Base-by-base conservation (phyloP, 2,329 filamentous ascomycete genomes). In the Diaporthe sp. region DNA sequence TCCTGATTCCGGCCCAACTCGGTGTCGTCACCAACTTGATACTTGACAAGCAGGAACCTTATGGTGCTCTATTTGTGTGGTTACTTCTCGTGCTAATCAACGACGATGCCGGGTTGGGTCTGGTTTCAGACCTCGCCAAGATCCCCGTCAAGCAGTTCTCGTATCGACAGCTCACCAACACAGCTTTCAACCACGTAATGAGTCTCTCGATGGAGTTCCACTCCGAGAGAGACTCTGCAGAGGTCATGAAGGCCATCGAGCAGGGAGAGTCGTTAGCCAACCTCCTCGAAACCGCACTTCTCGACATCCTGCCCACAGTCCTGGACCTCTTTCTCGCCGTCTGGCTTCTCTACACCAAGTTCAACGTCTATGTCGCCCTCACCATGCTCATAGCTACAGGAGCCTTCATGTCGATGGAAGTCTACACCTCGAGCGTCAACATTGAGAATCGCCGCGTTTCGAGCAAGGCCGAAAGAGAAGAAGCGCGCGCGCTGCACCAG, bases 361-460 rank as follows among this genome's bases (percentile, higher is more conserved):
- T 94, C 80, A 92, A 92, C 78, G 84, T 98, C 81, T 98, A 98
- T 82, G 95, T 96, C 12, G 91, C 98, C 65, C 94, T 98, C 67
- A 94, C 98, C 76, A 91, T 94, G 74, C 92, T 98, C 76, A 94
- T 98, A 80, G 97, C 95, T 0, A 98, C 98, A 83, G 96, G 94
- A 86, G 98, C 98, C 86, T 92, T 98, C 72, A 98, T 98, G 13
- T 71, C 77, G 0, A 60, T 81, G 0, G 82, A 84, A 28, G 79
- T 82, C 2, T 80, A 80, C 20, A 82, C 87, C 72, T 77, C 86
- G 73, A 80, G 80, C 60, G 79, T 83, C 82, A 83, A 87, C 81
- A 78, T 85, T 77, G 76, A 82, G 28, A 81, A 86, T 78, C 80
- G 85, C 78, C 79, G 87, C 25, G 77, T 80, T 4, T 82, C 78